These are phyloP conservation scores for Alternaria brassicae DNA, from an alignment of 2,329 filamentous ascomycete genomes.

Conservation along the genomic window DNA sequence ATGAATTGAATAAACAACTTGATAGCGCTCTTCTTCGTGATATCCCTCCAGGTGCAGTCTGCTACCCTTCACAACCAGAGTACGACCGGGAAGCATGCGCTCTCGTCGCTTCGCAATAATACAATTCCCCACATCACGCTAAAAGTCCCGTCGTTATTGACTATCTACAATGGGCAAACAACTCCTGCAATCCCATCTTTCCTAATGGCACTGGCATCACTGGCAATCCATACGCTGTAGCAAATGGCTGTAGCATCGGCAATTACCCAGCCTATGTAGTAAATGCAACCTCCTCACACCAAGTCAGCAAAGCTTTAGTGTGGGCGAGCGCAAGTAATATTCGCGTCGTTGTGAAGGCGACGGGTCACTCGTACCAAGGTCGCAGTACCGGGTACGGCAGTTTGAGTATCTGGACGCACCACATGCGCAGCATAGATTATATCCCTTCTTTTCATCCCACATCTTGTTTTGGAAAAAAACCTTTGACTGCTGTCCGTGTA, in stretches of 20 bases:
- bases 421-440: slow-evolving; percentile 36
- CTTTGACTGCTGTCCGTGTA: slow-evolving; percentile 21
- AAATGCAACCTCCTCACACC: slow-evolving; percentile 30
- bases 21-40: slow-evolving; percentile 28
- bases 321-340: slow-evolving; percentile 34
- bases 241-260: slow-evolving; percentile 31
- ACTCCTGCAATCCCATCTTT: slow-evolving; percentile 41
- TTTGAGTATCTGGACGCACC: slow-evolving; percentile 39
- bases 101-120: slow-evolving; percentile 33
- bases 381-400: slow-evolving; percentile 28
- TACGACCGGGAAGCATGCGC: slow-evolving; percentile 31
- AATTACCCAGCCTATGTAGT: slow-evolving; percentile 40
- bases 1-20: slow-evolving; percentile 29
- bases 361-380: slow-evolving; percentile 36
- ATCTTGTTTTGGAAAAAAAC: slow-evolving; percentile 15
- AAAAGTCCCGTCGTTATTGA: slow-evolving; percentile 38
- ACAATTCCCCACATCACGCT: slow-evolving; percentile 38
- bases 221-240: slow-evolving; percentile 30
- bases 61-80: slow-evolving; percentile 31
- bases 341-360: slow-evolving; percentile 37
- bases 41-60: slow-evolving; percentile 37
- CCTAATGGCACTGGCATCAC: slow-evolving; percentile 41
- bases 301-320: slow-evolving; percentile 29
- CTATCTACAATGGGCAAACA: slow-evolving; percentile 39
- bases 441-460: slow-evolving; percentile 26